These are phyloP conservation scores for Borealophlyctis nickersoniae DNA, from an alignment of 192 early-diverging fungal genomes.

Conservation along the genomic window DNA sequence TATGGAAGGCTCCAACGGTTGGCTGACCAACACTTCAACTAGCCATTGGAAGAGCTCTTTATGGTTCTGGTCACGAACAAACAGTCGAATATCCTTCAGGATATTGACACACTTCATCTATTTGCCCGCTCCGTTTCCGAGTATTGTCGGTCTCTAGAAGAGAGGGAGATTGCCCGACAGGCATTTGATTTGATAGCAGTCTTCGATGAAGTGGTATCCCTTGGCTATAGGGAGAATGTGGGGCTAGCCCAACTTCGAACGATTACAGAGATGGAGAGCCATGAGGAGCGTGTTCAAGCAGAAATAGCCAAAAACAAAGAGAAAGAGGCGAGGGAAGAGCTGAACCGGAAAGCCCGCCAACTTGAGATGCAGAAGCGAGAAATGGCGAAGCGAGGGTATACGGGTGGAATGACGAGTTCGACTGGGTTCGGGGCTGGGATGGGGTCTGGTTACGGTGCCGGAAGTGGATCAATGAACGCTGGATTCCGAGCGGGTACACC, in stretches of 20 bases:
- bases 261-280: constrained; percentile 96
- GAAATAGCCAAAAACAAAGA: constrained; percentile 91
- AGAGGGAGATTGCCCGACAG: constrained; percentile 79
- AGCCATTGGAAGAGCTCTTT: constrained; percentile 93
- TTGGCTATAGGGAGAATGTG: constrained; percentile 85
- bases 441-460: constrained; percentile 39
- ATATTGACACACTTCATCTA: constrained; percentile 93
- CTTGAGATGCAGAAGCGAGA: constrained; percentile 89
- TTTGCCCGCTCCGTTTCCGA: constrained; percentile 91
- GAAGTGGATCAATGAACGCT: constrained; percentile 35
- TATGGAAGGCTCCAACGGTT: too few species aligned
- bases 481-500: not conserved
- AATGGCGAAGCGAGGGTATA: constrained; percentile 35
- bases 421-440: constrained; percentile 40
- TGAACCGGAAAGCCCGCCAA: constrained; percentile 85
- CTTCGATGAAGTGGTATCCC: constrained; percentile 94
- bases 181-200: constrained; percentile 86
- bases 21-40: too few species aligned
- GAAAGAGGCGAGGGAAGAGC: constrained; percentile 94
- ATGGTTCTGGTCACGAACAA: constrained; percentile 96
- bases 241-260: constrained; percentile 87
- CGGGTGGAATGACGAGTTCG: constrained; percentile 54
- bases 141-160: constrained; percentile 79
- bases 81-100: constrained; percentile 94
- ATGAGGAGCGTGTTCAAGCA: constrained; percentile 96